A percentile compares a stretch with the other conserved stretches of the same genome.
Evolutionary conservation across 108 stramenopile species (phyloP).

Genomic region (Aureococcus anophagefferens): DNA sequence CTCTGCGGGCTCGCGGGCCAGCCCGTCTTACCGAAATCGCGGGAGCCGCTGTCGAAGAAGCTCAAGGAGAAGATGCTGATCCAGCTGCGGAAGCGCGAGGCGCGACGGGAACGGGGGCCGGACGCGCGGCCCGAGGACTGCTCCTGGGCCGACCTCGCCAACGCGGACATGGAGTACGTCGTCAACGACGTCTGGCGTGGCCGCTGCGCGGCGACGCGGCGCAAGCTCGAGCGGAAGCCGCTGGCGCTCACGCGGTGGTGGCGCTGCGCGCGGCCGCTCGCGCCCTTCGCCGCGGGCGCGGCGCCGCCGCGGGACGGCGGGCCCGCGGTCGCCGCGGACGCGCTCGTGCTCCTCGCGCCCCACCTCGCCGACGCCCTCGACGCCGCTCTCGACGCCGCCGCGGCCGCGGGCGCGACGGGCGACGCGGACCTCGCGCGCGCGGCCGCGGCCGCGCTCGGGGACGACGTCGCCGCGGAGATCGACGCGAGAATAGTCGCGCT

Average conservation of each 20-base stretch:
- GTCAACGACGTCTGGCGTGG: background rate
- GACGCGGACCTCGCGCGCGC: too few relatives aligned
- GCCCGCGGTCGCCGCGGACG: too few relatives aligned
- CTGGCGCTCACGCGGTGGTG: background rate
- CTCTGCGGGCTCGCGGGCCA: slow-evolving; percentile 83
- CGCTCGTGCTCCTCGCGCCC: too few relatives aligned
- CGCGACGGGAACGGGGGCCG: background rate
- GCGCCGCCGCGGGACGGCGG: too few relatives aligned
- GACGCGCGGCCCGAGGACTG: background rate
- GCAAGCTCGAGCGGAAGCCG: background rate
- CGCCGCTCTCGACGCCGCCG: too few relatives aligned
- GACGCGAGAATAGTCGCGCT: too few relatives aligned
- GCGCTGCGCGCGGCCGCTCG: too few relatives aligned
- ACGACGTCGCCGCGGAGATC: too few relatives aligned
- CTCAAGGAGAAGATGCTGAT: slow-evolving; percentile 17
- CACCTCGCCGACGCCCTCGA: too few relatives aligned
- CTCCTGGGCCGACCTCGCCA: background rate
- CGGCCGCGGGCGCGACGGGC: too few relatives aligned
- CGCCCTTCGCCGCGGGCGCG: too few relatives aligned
- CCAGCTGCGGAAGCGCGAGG: background rate
- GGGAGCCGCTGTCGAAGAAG: slow-evolving; percentile 19
- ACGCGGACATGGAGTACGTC: background rate
- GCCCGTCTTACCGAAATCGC: slow-evolving; percentile 48
- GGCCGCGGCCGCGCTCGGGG: too few relatives aligned
- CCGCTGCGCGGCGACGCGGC: background rate